These are phyloP conservation scores for Monascus ruber DNA, from an alignment of 2,329 filamentous ascomycete species.

Conservation along the genomic window DNA sequence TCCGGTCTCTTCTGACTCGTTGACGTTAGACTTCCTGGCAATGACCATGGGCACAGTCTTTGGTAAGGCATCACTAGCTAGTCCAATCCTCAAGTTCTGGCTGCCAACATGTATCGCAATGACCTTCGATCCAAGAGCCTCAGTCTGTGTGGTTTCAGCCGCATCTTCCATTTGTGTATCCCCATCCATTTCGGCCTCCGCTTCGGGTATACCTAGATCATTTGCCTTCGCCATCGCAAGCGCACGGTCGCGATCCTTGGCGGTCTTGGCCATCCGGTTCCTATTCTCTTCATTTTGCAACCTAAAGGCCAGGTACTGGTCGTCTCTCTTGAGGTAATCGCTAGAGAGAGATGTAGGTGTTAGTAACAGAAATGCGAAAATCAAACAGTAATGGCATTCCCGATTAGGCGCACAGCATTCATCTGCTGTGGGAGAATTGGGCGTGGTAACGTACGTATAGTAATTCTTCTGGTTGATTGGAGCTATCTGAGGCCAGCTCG, in stretches of 20 bases:
- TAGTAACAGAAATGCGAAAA: no score
- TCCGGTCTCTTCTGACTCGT: constrained; percentile 71
- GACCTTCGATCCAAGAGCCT: constrained; percentile 71
- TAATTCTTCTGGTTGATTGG: constrained; percentile 99
- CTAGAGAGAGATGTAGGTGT: constrained; percentile 34
- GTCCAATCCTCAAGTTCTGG: constrained; percentile 85
- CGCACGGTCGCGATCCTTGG: constrained; percentile 77
- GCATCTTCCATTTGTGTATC: constrained; percentile 48
- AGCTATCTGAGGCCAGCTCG: constrained; percentile 81
- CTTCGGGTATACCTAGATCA: constrained; percentile 49
- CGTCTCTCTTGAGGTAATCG: constrained; percentile 96
- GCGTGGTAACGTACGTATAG: constrained; percentile 59
- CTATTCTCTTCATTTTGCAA: constrained; percentile 78
- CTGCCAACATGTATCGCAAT: constrained; percentile 94
- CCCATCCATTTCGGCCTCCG: constrained; percentile 28
- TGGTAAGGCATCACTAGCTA: constrained; percentile 89
- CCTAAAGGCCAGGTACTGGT: constrained; percentile 82
- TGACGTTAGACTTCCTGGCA: constrained; percentile 64
- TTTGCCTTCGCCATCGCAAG: constrained; percentile 63
- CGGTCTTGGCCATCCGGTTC: constrained; percentile 71
- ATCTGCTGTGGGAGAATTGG: neutral
- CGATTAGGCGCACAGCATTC: neutral
- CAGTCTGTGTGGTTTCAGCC: constrained; percentile 44
- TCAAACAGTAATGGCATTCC: no score
- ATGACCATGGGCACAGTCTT: constrained; percentile 92